phyloP scores from a whole-genome alignment of 1,139 yeast species.

The Scheffersomyces stambukii region DNA sequence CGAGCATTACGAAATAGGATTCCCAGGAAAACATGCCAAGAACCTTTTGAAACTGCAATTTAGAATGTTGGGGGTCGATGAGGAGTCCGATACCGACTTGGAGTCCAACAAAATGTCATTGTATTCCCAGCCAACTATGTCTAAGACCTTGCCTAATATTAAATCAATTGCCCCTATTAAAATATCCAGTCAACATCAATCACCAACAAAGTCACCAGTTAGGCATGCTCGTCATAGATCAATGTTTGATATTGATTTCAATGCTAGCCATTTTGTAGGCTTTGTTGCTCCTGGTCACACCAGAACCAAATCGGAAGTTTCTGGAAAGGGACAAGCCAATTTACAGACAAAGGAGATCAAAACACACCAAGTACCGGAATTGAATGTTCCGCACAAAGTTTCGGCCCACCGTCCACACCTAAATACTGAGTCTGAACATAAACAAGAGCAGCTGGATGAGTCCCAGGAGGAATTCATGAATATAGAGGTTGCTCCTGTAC shows the following conservation, averaged over 20 bases:
- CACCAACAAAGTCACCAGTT: slow-evolving; percentile 20
- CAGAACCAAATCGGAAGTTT: neutral
- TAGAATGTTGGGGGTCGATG: slow-evolving; percentile 15
- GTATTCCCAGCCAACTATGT: slow-evolving; percentile 14
- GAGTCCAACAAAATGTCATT: slow-evolving; percentile 7
- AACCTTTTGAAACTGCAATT: slow-evolving; percentile 25
- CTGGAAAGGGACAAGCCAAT: slow-evolving; percentile 1
- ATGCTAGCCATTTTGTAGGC: slow-evolving; percentile 14
- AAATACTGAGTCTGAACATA: neutral
- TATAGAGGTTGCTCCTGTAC: slow-evolving; percentile 37
- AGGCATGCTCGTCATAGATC: slow-evolving; percentile 39
- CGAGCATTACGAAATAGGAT: slow-evolving; percentile 28
- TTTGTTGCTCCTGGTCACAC: neutral
- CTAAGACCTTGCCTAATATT: slow-evolving; percentile 7
- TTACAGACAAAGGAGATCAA: slow-evolving; percentile 1
- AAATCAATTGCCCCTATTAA: no score
- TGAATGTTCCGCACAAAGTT: no score
- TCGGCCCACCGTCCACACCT: slow-evolving; percentile 1
- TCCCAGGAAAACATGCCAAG: slow-evolving; percentile 32
- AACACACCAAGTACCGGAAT: slow-evolving; percentile 1
- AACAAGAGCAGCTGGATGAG: slow-evolving; percentile 3
- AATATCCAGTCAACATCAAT: no score
- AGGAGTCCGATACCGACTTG: slow-evolving; percentile 25
- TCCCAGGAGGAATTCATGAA: slow-evolving; percentile 12
- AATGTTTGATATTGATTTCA: slow-evolving; percentile 35